Percentiles rank a stretch among this genome's conserved stretches.
Conservation (phyloP, 129 eudicot species). For the Flaveria sonorensis region DNA sequence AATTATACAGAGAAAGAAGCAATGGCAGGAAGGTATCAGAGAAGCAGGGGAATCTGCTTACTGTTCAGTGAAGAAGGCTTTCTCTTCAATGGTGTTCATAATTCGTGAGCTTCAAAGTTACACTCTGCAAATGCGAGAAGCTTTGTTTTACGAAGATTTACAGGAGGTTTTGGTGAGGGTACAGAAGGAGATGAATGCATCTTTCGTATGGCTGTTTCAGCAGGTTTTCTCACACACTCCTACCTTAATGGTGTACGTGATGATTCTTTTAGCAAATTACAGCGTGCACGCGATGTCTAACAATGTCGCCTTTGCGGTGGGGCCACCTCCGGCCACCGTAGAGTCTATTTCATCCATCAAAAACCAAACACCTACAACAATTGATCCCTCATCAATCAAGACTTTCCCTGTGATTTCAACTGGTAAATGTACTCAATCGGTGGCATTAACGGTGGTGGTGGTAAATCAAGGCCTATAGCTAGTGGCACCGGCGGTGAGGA, state of each 20-base stretch:
- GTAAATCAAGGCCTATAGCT: constrained; percentile 51
- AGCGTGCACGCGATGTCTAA: constrained; percentile 73
- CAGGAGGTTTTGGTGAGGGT: constrained; percentile 77
- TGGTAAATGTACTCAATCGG: constrained; percentile 59
- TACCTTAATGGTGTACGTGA: constrained; percentile 78
- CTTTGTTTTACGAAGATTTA: constrained; percentile 72
- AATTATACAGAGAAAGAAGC: constrained; percentile 76
- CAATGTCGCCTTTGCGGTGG: constrained; percentile 50
- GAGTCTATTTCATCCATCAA: constrained; percentile 40
- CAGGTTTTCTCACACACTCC: constrained; percentile 93
- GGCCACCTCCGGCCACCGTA: constrained; percentile 24
- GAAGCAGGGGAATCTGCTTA: constrained; percentile 78
- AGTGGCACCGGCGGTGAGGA: constrained; percentile 83
- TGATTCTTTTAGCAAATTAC: constrained; percentile 88
- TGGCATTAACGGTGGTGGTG: constrained; percentile 77
- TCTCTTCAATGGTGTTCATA: constrained; percentile 95
- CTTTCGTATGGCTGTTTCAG: constrained; percentile 97
- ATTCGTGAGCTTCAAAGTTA: constrained; percentile 87
- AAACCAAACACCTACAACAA: constrained; percentile 1
- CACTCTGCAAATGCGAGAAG: constrained; percentile 78
- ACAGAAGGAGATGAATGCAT: constrained; percentile 82
- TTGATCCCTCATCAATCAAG: constrained; percentile 55
- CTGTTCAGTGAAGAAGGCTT: constrained; percentile 82
- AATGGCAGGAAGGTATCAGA: constrained; percentile 63
- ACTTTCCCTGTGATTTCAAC: constrained; percentile 41